These are phyloP conservation scores for Ophiorrhiza pumila DNA, from an alignment of 257 asterid genomes.

Conservation along the genomic window DNA sequence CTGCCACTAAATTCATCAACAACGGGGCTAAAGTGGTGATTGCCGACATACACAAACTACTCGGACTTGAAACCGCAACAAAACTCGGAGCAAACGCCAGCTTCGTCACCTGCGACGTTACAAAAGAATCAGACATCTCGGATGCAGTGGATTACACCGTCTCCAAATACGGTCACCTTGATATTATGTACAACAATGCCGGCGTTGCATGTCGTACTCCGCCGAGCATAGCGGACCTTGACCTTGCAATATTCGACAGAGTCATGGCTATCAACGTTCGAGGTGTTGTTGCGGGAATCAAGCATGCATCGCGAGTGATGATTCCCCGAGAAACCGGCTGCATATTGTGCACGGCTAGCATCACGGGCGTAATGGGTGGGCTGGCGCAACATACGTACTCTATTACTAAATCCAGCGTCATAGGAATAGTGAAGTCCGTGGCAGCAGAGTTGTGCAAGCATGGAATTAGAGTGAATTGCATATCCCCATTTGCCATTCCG, in stretches of 20 bases:
- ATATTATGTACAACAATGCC: constrained; percentile 87
- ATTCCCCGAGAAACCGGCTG: constrained; percentile 60
- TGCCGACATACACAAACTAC: constrained; percentile 51
- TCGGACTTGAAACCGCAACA: constrained; percentile 45
- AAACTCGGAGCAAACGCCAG: constrained; percentile 63
- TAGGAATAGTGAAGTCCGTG: constrained; percentile 56
- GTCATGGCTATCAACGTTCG: constrained; percentile 77
- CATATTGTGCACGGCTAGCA: constrained; percentile 80
- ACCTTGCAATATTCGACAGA: constrained; percentile 53
- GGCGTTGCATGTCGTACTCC: constrained; percentile 83
- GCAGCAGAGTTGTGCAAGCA: constrained; percentile 61
- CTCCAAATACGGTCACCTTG: constrained; percentile 57
- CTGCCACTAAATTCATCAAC: constrained; percentile 60
- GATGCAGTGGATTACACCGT: constrained; percentile 60
- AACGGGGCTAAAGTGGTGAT: constrained; percentile 76
- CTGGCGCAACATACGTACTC: constrained; percentile 75
- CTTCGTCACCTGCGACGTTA: constrained; percentile 64
- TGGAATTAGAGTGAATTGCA: constrained; percentile 73
- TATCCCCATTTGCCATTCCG: constrained; percentile 83
- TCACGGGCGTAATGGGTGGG: constrained; percentile 76
- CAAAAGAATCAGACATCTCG: constrained; percentile 59
- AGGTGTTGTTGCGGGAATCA: constrained; percentile 66
- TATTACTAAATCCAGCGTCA: constrained; percentile 56
- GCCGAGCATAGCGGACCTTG: constrained; percentile 57
- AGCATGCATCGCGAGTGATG: constrained; percentile 91